Percentiles rank a stretch among this genome's conserved stretches.
Evolutionary conservation across 257 asterid genomes (phyloP).

Genomic region (Penstemon newberryi): DNA sequence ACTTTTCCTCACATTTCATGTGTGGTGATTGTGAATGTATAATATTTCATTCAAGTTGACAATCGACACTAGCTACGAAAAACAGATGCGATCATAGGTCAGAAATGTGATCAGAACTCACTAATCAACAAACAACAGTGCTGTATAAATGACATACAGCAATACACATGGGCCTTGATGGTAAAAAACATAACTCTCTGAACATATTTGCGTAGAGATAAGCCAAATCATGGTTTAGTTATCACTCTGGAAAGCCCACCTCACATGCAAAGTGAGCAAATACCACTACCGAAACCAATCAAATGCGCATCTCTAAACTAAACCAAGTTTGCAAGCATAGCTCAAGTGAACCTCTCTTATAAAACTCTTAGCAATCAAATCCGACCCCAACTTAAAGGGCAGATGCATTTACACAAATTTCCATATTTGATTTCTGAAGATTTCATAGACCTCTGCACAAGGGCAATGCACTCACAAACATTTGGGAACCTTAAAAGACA

Average conservation of each 20-base stretch:
- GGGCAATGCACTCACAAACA: no score
- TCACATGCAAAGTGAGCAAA: no score
- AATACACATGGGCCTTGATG: background rate
- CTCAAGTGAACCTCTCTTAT: no score
- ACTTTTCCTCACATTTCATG: no score
- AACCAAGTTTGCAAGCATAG: no score
- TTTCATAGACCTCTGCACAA: no score
- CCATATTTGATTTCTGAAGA: no score
- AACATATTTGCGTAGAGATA: background rate
- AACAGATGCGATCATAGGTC: background rate
- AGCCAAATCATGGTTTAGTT: background rate
- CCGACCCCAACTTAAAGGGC: background rate
- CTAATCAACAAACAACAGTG: background rate
- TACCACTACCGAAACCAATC: background rate
- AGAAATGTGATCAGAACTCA: background rate
- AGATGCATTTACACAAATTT: no score
- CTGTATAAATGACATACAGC: background rate
- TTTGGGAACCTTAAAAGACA: no score
- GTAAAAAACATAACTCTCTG: background rate
- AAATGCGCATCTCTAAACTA: background rate
- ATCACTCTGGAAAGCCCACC: background rate
- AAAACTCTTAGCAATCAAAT: no score
- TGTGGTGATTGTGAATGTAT: background rate
- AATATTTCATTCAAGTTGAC: background rate
- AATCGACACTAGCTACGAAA: background rate